Evolutionary conservation across 163 green algal species (phyloP).

Genomic region (Scenedesmus sp.): DNA sequence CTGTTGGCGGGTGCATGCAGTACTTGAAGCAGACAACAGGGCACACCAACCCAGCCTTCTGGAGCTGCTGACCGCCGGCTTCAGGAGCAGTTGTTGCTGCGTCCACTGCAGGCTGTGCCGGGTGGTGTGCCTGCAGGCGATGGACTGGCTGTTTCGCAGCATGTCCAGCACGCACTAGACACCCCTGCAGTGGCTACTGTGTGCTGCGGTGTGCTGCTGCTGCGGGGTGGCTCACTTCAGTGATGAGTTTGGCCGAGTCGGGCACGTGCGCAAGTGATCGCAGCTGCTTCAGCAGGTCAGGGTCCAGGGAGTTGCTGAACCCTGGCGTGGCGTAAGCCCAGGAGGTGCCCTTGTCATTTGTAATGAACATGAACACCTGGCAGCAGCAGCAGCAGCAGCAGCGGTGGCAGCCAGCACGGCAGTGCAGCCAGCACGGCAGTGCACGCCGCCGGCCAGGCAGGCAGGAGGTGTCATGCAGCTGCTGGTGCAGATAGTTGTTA

Average conservation of each 20-base stretch:
- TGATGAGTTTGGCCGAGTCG: slow-evolving; percentile 47
- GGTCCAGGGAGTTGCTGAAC: slow-evolving; percentile 59
- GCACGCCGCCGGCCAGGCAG: neutral
- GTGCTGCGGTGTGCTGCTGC: neutral
- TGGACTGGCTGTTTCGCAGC: no score
- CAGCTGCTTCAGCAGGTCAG: slow-evolving; percentile 63
- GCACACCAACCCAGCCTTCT: no score
- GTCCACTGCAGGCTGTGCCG: no score
- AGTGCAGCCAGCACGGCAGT: neutral
- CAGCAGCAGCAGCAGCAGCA: neutral
- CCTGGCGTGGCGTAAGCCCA: slow-evolving; percentile 76
- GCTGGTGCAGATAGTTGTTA: neutral
- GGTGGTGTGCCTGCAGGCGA: neutral
- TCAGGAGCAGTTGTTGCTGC: no score
- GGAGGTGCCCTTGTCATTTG: slow-evolving; percentile 77
- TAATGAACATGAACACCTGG: slow-evolving; percentile 79
- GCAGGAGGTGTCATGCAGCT: neutral
- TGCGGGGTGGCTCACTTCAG: slow-evolving; percentile 50
- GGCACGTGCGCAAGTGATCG: slow-evolving; percentile 60
- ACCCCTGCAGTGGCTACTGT: neutral
- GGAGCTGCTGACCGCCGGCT: neutral
- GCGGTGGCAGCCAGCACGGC: neutral
- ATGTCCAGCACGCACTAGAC: neutral
- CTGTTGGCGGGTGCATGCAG: neutral
- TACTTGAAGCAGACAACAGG: neutral